phyloP scores from a whole-genome alignment of 108 stramenopile genomes.

The Discostella stelligeroides region DNA sequence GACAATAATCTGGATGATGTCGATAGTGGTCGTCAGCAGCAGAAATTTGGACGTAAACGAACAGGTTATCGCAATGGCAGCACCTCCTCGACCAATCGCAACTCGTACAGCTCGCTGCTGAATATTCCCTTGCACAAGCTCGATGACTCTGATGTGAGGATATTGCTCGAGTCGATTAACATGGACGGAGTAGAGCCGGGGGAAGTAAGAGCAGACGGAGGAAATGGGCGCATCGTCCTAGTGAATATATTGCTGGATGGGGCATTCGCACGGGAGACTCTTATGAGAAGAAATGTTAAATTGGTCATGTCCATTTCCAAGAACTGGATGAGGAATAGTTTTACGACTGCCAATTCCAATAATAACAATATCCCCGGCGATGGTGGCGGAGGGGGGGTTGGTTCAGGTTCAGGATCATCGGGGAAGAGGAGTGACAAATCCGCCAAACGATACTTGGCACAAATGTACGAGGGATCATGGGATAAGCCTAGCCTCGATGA shows the following conservation, averaged over 20 bases:
- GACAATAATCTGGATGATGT: background rate
- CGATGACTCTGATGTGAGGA: background rate
- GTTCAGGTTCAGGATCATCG: slow-evolving; percentile 11
- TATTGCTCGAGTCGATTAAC: too few species aligned
- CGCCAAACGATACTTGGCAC: slow-evolving; percentile 9
- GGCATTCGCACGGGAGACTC: slow-evolving; percentile 57
- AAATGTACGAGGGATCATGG: slow-evolving; percentile 56
- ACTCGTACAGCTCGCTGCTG: slow-evolving; percentile 1
- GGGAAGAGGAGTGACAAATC: background rate
- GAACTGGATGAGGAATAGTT: slow-evolving; percentile 45
- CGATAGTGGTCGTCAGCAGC: background rate
- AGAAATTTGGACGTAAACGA: background rate
- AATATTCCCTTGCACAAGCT: slow-evolving; percentile 1
- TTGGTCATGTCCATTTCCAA: slow-evolving; percentile 79
- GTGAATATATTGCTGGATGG: slow-evolving; percentile 57
- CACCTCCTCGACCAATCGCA: slow-evolving; percentile 4
- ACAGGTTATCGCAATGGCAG: slow-evolving; percentile 1
- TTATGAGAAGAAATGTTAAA: slow-evolving; percentile 70
- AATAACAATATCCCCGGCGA: slow-evolving; percentile 1
- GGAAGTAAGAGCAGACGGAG: too few species aligned
- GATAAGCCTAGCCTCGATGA: slow-evolving; percentile 76
- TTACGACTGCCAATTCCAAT: slow-evolving; percentile 32
- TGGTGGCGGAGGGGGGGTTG: slow-evolving; percentile 4
- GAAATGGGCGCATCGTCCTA: background rate
- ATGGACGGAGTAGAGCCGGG: too few species aligned